A percentile compares a stretch with the other conserved stretches of the same genome.
Evolutionary conservation across 371 early-diverging fungal genomes (phyloP).

Genomic region (Rhizoclosmatium hyalinum): DNA sequence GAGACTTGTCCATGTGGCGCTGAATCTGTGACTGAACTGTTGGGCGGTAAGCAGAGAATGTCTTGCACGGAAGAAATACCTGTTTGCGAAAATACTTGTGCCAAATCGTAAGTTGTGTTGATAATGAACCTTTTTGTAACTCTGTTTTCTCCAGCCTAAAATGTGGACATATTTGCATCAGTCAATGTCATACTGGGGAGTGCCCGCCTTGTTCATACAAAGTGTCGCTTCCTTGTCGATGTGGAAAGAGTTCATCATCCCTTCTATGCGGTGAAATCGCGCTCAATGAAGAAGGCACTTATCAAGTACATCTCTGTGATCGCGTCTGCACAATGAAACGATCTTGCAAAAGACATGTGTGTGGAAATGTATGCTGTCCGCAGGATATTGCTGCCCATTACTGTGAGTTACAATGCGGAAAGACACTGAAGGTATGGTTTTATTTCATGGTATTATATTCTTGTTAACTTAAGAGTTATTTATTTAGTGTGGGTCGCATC

Average conservation of each 20-base stretch:
- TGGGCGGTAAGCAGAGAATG: slow-evolving; percentile 47
- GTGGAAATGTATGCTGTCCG: slow-evolving; percentile 48
- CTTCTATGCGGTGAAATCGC: slow-evolving; percentile 14
- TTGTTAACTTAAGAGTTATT: neutral
- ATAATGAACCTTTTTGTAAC: neutral
- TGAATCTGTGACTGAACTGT: slow-evolving; percentile 44
- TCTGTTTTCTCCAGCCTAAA: slow-evolving; percentile 16
- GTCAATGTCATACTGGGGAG: slow-evolving; percentile 29
- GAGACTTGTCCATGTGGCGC: slow-evolving; percentile 86
- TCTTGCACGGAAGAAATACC: slow-evolving; percentile 82
- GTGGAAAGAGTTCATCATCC: slow-evolving; percentile 31
- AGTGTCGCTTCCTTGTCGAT: slow-evolving; percentile 40
- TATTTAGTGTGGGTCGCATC: slow-evolving; percentile 44
- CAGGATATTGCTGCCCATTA: slow-evolving; percentile 38
- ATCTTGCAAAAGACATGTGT: slow-evolving; percentile 49
- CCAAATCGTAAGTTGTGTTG: slow-evolving; percentile 46
- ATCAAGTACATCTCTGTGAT: slow-evolving; percentile 38
- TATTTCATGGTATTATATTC: neutral
- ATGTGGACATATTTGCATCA: slow-evolving; percentile 35
- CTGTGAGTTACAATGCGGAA: slow-evolving; percentile 49
- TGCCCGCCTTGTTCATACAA: slow-evolving; percentile 40
- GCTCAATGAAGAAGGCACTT: slow-evolving; percentile 27
- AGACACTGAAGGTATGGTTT: slow-evolving; percentile 40
- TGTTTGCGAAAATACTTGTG: slow-evolving; percentile 73
- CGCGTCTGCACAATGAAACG: slow-evolving; percentile 40